Percentiles rank a stretch among this genome's conserved stretches.
Conservation (phyloP, 129 eudicot genomes). For the Helichrysum umbraculigerum region DNA sequence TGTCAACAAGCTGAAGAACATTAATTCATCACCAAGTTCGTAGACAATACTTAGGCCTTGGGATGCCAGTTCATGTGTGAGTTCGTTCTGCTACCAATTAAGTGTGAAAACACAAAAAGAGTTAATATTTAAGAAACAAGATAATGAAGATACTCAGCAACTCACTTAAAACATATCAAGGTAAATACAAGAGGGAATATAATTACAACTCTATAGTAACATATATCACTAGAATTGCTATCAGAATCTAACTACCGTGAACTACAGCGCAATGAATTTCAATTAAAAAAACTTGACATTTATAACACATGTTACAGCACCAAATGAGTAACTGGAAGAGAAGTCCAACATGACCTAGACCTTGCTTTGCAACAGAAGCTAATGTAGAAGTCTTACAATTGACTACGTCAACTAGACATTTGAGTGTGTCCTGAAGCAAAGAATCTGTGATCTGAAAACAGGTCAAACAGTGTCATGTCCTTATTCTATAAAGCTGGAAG, state of each 20-base stretch:
- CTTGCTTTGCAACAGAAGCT: constrained; percentile 93
- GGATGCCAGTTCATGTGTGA: constrained; percentile 92
- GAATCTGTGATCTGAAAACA: constrained; percentile 56
- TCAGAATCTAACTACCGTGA: constrained; percentile 5
- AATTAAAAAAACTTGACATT: too few relatives aligned
- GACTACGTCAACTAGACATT: constrained; percentile 68
- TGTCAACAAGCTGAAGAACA: constrained; percentile 79
- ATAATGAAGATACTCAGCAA: constrained; percentile 9
- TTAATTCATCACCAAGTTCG: constrained; percentile 88
- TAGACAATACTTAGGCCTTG: constrained; percentile 96
- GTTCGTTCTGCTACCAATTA: constrained; percentile 91
- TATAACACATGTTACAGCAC: background rate
- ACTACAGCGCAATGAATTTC: background rate
- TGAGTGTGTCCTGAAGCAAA: constrained; percentile 51
- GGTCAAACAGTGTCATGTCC: constrained; percentile 23
- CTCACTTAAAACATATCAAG: constrained; percentile 16
- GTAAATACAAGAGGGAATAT: background rate
- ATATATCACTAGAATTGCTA: constrained; percentile 7
- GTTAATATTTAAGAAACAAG: constrained; percentile 2
- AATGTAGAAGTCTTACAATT: constrained; percentile 60
- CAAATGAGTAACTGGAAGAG: constrained; percentile 44
- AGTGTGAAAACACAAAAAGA: constrained; percentile 59
- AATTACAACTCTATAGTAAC: background rate
- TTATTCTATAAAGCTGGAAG: background rate
- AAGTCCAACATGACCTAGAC: constrained; percentile 90